Conservation (phyloP, 73 alveolate species). For the Paramecium biaurelia region DNA sequence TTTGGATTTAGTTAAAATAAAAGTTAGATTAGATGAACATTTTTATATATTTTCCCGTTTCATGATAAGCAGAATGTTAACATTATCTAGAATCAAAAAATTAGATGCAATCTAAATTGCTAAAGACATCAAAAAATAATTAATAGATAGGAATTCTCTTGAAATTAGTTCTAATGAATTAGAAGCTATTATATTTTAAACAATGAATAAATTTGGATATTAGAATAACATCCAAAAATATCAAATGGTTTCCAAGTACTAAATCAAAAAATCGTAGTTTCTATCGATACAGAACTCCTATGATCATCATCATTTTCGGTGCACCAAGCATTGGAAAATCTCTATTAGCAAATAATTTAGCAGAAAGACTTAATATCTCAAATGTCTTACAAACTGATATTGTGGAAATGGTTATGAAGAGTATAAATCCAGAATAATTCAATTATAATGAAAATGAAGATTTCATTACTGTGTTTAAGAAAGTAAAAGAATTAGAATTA, state of each 20-base stretch:
- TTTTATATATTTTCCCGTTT: constrained; percentile 78
- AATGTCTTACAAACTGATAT: constrained; percentile 74
- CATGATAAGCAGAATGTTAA: constrained; percentile 76
- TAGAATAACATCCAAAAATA: constrained; percentile 67
- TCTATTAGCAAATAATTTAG: constrained; percentile 69
- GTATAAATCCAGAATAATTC: constrained; percentile 42
- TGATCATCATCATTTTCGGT: constrained; percentile 74
- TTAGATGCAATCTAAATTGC: constrained; percentile 70
- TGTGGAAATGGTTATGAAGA: constrained; percentile 69
- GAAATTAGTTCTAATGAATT: constrained; percentile 69
- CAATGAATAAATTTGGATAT: constrained; percentile 65
- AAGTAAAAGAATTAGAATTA: not conserved
- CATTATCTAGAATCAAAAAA: constrained; percentile 62
- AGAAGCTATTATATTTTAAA: constrained; percentile 64
- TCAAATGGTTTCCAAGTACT: constrained; percentile 74
- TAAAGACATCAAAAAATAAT: constrained; percentile 66
- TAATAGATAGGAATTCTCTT: constrained; percentile 68
- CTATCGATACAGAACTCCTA: constrained; percentile 75
- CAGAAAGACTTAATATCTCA: constrained; percentile 75
- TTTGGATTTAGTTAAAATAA: constrained; percentile 75
- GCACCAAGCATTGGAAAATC: constrained; percentile 76
- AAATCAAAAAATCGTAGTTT: not conserved
- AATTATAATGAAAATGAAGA: not conserved
- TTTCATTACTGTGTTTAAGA: not conserved
- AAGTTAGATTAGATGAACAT: constrained; percentile 75